Conservation (phyloP, 176 grass and related monocot genomes). For the Chrysopogon serrulatus region DNA sequence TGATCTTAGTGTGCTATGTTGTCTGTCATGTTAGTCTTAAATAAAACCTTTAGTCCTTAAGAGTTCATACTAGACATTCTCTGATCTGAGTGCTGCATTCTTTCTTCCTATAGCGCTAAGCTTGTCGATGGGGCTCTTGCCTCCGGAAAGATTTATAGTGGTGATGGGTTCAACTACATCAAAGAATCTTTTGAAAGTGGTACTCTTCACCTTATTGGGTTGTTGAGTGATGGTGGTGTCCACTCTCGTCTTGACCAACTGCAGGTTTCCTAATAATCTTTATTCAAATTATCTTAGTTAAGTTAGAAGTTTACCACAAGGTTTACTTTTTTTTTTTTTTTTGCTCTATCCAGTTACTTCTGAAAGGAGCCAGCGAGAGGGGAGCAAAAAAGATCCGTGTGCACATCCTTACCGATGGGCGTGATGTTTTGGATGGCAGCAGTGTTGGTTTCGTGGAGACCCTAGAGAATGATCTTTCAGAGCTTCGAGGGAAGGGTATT, state of each 20-base stretch:
- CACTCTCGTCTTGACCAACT: constrained; percentile 96
- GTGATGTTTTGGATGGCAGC: constrained; percentile 97
- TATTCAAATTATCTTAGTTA: constrained; percentile 4
- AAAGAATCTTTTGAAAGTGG: constrained; percentile 75
- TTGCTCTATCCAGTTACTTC: constrained; percentile 60
- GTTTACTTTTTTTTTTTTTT: neutral
- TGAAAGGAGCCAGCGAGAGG: constrained; percentile 82
- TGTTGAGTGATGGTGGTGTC: constrained; percentile 97
- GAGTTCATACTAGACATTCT: neutral
- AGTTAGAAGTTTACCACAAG: neutral
- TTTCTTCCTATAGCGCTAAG: constrained; percentile 60
- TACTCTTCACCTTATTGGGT: constrained; percentile 92
- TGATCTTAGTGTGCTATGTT: neutral
- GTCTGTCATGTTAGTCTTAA: neutral
- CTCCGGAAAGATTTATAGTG: constrained; percentile 83
- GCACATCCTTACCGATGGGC: constrained; percentile 93
- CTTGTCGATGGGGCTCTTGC: constrained; percentile 88
- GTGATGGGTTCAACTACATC: constrained; percentile 91
- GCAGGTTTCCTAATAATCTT: constrained; percentile 46
- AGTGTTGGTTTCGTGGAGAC: constrained; percentile 93
- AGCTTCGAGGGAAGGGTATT: constrained; percentile 72
- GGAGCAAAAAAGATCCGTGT: constrained; percentile 94
- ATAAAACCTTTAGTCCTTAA: neutral
- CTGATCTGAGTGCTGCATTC: neutral
- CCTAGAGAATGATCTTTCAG: constrained; percentile 75